Evolutionary conservation across 345 rosid species (phyloP).

Genomic region (Murraya paniculata): DNA sequence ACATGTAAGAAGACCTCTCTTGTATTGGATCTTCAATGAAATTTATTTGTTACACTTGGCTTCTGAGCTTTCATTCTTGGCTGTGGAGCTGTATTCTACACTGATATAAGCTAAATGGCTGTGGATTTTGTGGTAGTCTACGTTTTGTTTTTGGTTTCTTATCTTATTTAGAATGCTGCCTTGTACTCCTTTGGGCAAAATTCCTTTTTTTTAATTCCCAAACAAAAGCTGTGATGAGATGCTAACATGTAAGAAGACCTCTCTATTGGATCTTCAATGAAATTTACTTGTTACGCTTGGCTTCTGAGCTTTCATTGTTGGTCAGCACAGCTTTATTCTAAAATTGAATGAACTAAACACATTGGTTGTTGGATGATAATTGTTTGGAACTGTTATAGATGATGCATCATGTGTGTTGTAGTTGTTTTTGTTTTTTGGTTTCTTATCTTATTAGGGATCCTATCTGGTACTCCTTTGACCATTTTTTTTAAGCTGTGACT

Average conservation of each 20-base stretch:
- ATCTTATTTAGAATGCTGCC: not conserved
- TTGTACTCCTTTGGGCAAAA: not conserved
- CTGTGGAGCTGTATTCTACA: not conserved
- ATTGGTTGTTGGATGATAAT: not conserved
- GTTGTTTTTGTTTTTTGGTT: not conserved
- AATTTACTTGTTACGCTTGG: conserved; percentile 10
- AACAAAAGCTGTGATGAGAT: conserved; percentile 16
- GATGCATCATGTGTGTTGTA: not conserved
- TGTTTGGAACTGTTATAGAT: not conserved
- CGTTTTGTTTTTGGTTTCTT: not conserved
- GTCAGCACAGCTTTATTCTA: not conserved
- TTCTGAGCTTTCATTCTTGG: conserved; percentile 33
- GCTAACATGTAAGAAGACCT: conserved; percentile 9
- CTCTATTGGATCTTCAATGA: conserved; percentile 7
- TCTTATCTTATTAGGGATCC: not conserved
- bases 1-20: conserved; percentile 39
- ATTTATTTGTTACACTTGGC: conserved; percentile 59
- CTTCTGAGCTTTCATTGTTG: conserved; percentile 1
- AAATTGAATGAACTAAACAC: not conserved
- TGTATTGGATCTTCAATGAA: conserved; percentile 31
- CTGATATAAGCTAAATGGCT: no score
- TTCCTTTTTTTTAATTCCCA: not conserved
- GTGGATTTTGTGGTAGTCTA: no score
- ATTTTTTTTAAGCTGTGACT: not conserved
- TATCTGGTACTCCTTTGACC: not conserved